phyloP scores from a whole-genome alignment of 129 eudicot species.

The Scalesia atractyloides region DNA sequence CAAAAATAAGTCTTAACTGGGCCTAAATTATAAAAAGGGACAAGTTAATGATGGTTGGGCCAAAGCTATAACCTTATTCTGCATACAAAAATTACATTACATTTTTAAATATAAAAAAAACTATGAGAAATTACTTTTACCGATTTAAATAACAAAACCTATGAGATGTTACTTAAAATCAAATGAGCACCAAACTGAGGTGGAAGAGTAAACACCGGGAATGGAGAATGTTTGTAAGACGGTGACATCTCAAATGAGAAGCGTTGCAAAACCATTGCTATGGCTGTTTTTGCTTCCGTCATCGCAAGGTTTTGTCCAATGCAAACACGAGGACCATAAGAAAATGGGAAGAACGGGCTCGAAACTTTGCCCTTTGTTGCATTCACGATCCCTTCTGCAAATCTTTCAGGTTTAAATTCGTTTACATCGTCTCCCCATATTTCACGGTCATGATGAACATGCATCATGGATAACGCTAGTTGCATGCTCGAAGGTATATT shows the following conservation, averaged over 20 bases:
- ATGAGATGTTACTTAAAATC: slow-evolving; percentile 30
- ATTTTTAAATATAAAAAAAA: too few species aligned
- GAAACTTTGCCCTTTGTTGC: slow-evolving; percentile 47
- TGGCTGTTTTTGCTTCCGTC: slow-evolving; percentile 55
- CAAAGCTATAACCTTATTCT: too few species aligned
- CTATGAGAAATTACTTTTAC: not conserved
- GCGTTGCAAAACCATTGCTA: slow-evolving; percentile 46
- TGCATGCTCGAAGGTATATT: slow-evolving; percentile 51
- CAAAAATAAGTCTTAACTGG: too few species aligned
- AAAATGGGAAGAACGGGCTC: slow-evolving; percentile 43
- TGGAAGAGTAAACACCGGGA: slow-evolving; percentile 34
- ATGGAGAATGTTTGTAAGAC: slow-evolving; percentile 59
- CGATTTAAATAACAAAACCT: not conserved
- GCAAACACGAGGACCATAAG: slow-evolving; percentile 65
- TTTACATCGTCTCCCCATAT: slow-evolving; percentile 63
- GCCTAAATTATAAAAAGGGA: too few species aligned
- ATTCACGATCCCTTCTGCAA: slow-evolving; percentile 49
- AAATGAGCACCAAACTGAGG: too few species aligned
- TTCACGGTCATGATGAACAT: slow-evolving; percentile 46
- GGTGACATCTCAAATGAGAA: slow-evolving; percentile 66
- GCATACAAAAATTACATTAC: too few species aligned
- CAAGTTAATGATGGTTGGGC: too few species aligned
- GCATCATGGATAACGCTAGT: slow-evolving; percentile 36
- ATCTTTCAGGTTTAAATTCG: slow-evolving; percentile 68
- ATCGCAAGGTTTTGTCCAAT: slow-evolving; percentile 64